Evolutionary conservation across 306 rosid species (phyloP).

Genomic region (Medicago ruthenica): DNA sequence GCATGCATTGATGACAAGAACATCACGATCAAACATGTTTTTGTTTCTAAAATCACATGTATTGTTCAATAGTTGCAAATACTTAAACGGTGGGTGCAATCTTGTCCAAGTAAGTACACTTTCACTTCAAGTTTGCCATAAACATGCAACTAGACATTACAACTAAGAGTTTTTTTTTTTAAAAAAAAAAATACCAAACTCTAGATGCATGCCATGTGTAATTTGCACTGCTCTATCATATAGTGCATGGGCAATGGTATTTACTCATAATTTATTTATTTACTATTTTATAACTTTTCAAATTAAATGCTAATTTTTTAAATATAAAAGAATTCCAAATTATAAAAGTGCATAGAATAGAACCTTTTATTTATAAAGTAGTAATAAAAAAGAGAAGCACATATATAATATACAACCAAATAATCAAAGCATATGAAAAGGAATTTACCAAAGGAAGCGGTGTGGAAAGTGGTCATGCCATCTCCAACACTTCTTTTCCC

Average conservation of each 20-base stretch:
- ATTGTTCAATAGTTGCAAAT: neutral
- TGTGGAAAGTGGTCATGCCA: constrained; percentile 80
- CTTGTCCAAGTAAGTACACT: neutral
- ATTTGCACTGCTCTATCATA: constrained; percentile 12
- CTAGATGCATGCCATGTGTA: constrained; percentile 46
- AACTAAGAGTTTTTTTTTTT: neutral
- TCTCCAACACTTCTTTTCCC: constrained; percentile 57
- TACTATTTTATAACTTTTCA: neutral
- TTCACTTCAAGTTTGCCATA: neutral
- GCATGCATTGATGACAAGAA: neutral
- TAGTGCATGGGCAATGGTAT: constrained; percentile 35
- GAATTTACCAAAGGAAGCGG: constrained; percentile 82
- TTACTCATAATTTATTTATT: neutral
- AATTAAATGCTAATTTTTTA: neutral
- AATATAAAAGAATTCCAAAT: neutral
- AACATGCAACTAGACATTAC: constrained; percentile 31
- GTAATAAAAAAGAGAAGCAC: neutral
- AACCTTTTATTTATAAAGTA: neutral
- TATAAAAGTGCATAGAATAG: neutral
- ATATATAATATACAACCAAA: neutral
- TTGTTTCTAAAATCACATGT: constrained; percentile 6
- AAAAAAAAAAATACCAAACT: constrained; percentile 4
- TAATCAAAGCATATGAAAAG: neutral
- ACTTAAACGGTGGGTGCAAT: constrained; percentile 26
- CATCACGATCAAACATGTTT: constrained; percentile 15